These are phyloP conservation scores for Panicum virgatum DNA, from an alignment of 202 grass and related monocot species.

Conservation along the genomic window DNA sequence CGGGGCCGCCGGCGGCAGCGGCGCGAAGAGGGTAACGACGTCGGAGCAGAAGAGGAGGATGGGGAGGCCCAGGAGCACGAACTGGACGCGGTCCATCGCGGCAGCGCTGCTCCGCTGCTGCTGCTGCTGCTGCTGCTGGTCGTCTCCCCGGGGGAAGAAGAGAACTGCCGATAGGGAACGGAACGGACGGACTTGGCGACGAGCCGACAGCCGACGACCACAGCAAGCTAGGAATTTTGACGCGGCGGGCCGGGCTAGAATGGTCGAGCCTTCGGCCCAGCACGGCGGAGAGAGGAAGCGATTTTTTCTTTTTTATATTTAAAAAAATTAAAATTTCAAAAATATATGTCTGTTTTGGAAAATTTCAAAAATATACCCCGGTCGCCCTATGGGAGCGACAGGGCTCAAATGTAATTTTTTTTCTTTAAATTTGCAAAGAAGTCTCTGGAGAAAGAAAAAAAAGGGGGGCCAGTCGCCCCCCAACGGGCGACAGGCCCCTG, in stretches of 20 bases:
- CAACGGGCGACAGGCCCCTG: no score
- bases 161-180: background rate
- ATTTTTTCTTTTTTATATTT: no score
- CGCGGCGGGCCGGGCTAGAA: background rate
- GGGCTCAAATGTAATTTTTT: no score
- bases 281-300: no score
- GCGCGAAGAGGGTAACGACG: constrained; percentile 74
- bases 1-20: constrained; percentile 38
- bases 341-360: no score
- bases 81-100: constrained; percentile 87
- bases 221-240: constrained; percentile 11
- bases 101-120: constrained; percentile 15
- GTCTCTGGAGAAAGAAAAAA: no score
- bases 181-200: background rate
- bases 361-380: no score
- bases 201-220: background rate
- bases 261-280: background rate
- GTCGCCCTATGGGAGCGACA: no score
- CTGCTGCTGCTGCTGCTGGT: constrained; percentile 24
- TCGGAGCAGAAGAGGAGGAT: constrained; percentile 97
- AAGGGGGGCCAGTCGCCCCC: no score
- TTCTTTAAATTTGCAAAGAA: no score
- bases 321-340: no score
- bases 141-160: background rate
- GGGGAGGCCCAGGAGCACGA: constrained; percentile 84